phyloP scores from a whole-genome alignment of 768 basidiomycete genomes.

The Roridomyces roridus region DNA sequence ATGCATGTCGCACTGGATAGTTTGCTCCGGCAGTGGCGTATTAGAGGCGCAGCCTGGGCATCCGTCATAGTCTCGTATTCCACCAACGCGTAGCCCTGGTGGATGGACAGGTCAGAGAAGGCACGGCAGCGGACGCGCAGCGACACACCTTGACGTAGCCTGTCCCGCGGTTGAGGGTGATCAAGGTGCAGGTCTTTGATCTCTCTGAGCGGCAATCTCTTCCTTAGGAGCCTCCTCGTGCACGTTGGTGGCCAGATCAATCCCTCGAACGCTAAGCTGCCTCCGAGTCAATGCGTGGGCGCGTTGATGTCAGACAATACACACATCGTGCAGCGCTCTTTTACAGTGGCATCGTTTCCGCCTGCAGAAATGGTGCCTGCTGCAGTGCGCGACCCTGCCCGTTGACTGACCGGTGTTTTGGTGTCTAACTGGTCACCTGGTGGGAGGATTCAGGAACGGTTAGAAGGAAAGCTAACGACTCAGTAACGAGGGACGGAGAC shows the following conservation, averaged over 20 bases:
- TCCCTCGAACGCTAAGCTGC: constrained; percentile 93
- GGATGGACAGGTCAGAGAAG: constrained; percentile 9
- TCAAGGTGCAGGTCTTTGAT: constrained; percentile 98
- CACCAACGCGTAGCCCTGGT: constrained; percentile 96
- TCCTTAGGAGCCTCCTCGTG: constrained; percentile 99
- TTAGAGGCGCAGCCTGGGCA: constrained; percentile 93
- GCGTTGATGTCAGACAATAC: constrained; percentile 35
- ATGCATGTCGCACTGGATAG: constrained; percentile 88
- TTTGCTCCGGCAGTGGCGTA: constrained; percentile 83
- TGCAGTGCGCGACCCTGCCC: constrained; percentile 36
- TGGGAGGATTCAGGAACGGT: too few species aligned
- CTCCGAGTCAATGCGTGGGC: neutral
- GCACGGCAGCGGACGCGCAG: too few species aligned
- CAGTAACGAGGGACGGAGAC: too few species aligned
- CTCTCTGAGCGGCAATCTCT: constrained; percentile 93
- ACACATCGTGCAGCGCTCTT: constrained; percentile 82
- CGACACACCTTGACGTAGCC: constrained; percentile 95
- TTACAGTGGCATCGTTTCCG: constrained; percentile 64
- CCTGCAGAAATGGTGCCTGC: constrained; percentile 41
- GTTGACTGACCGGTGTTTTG: constrained; percentile 67
- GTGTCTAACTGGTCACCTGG: constrained; percentile 59
- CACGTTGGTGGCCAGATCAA: constrained; percentile 93
- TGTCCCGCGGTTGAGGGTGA: constrained; percentile 91
- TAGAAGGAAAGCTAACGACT: too few species aligned
- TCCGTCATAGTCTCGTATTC: constrained; percentile 97